Evolutionary conservation across 2,329 filamentous ascomycete genomes (phyloP).

Genomic region (Ophiognomonia clavigignenti-juglandacearum): DNA sequence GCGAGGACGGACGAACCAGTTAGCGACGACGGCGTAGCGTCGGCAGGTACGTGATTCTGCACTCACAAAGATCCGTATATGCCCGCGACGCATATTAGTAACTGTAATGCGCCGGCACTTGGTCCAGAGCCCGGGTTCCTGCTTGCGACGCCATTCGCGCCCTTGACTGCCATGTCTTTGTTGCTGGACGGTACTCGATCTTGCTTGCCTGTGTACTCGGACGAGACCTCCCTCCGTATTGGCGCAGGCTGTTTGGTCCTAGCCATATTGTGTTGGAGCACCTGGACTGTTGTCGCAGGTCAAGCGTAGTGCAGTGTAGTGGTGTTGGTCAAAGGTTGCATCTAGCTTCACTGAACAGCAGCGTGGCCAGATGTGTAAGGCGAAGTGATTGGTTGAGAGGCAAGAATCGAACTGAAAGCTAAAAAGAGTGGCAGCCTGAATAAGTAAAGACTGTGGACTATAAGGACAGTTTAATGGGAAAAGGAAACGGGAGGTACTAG

Average conservation of each 20-base stretch:
- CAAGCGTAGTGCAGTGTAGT: background rate
- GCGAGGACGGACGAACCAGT: background rate
- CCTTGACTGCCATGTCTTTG: constrained; percentile 27
- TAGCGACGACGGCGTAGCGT: background rate
- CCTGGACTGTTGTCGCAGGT: too few relatives aligned
- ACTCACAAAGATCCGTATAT: constrained; percentile 95
- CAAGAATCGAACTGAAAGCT: too few relatives aligned
- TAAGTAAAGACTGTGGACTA: background rate
- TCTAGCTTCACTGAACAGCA: too few relatives aligned
- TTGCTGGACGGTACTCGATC: constrained; percentile 27
- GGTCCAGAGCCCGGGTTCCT: constrained; percentile 1
- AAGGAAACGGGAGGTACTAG: background rate
- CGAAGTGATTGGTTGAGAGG: too few relatives aligned
- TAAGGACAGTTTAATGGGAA: background rate
- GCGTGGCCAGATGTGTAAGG: too few relatives aligned
- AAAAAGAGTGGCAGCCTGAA: too few relatives aligned
- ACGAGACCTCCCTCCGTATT: constrained; percentile 60
- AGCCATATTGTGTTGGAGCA: constrained; percentile 49
- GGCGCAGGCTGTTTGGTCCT: constrained; percentile 65
- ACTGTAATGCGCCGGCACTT: constrained; percentile 61
- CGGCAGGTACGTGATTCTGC: background rate
- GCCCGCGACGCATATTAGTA: constrained; percentile 82
- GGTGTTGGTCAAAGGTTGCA: too few relatives aligned
- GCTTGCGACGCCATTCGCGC: constrained; percentile 23
- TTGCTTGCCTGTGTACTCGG: constrained; percentile 55